Evolutionary conservation across 2,329 filamentous ascomycete species (phyloP).

Genomic region (Aspergillus quadricinctus): DNA sequence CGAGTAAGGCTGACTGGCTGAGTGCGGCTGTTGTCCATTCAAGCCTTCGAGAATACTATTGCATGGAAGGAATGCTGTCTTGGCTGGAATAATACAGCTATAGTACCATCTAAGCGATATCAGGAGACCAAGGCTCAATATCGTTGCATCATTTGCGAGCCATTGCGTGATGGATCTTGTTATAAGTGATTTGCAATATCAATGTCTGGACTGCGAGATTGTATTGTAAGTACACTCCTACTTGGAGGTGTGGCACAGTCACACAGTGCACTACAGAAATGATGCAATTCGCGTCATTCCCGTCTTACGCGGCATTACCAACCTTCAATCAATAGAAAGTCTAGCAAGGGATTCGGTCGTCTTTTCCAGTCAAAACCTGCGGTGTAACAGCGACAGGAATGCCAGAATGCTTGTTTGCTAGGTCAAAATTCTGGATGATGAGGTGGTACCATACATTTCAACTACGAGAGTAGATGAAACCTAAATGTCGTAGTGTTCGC

Average conservation of each 20-base stretch:
- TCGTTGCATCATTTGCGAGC: not conserved
- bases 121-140: too few relatives aligned
- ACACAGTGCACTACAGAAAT: not conserved
- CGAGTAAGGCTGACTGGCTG: not conserved
- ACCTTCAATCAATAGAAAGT: not conserved
- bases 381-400: not conserved
- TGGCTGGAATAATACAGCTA: not conserved
- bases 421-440: not conserved
- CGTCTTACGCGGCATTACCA: not conserved
- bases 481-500: not conserved
- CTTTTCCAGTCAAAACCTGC: not conserved
- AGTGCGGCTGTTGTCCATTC: not conserved
- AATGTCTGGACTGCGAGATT: not conserved
- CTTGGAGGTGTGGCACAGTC: not conserved
- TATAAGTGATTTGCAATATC: not conserved
- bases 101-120: too few relatives aligned
- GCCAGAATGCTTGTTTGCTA: not conserved
- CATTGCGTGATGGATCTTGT: not conserved
- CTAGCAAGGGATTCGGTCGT: not conserved
- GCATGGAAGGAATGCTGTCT: not conserved
- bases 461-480: not conserved
- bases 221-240: not conserved
- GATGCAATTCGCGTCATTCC: not conserved
- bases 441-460: not conserved
- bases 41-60: not conserved